A percentile compares a stretch with the other conserved stretches of the same genome.
Evolutionary conservation across 2,329 filamentous ascomycete species (phyloP).

Genomic region (Hortaea werneckii): DNA sequence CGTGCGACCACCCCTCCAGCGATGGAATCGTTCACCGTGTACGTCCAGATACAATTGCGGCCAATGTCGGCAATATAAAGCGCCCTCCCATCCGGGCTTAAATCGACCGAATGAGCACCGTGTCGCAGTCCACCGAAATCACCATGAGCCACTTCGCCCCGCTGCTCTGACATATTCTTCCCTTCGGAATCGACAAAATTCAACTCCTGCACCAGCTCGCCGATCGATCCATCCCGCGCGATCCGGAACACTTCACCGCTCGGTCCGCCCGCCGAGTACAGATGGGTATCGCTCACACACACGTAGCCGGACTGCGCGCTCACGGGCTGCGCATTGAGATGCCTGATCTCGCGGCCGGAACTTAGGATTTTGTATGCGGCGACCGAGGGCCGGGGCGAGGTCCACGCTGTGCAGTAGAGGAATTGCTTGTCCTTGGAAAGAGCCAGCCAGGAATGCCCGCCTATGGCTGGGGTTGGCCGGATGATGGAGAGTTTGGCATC

Average conservation of each 20-base stretch:
- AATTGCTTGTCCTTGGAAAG: constrained; percentile 18
- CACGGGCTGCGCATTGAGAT: constrained; percentile 24
- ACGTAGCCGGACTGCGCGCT: constrained; percentile 24
- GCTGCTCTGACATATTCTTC: constrained; percentile 18
- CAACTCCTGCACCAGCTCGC: constrained; percentile 23
- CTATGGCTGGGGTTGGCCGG: constrained; percentile 20
- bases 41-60: constrained; percentile 27
- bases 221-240: constrained; percentile 20
- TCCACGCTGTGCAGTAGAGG: constrained; percentile 28
- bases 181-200: constrained; percentile 21
- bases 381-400: constrained; percentile 21
- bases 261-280: constrained; percentile 25
- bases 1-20: neutral
- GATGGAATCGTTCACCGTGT: constrained; percentile 12
- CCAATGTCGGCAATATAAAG: constrained; percentile 27
- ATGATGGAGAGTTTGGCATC: constrained; percentile 12
- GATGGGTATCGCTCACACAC: constrained; percentile 18
- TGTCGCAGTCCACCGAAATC: constrained; percentile 26
- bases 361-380: constrained; percentile 20
- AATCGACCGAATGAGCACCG: constrained; percentile 24
- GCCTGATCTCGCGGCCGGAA: constrained; percentile 15
- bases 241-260: constrained; percentile 25
- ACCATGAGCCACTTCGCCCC: constrained; percentile 22
- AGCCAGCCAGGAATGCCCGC: constrained; percentile 27
- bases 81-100: constrained; percentile 19